Evolutionary conservation across 163 green algal genomes (phyloP).

Genomic region (Coccomyxa subellipsoidea): DNA sequence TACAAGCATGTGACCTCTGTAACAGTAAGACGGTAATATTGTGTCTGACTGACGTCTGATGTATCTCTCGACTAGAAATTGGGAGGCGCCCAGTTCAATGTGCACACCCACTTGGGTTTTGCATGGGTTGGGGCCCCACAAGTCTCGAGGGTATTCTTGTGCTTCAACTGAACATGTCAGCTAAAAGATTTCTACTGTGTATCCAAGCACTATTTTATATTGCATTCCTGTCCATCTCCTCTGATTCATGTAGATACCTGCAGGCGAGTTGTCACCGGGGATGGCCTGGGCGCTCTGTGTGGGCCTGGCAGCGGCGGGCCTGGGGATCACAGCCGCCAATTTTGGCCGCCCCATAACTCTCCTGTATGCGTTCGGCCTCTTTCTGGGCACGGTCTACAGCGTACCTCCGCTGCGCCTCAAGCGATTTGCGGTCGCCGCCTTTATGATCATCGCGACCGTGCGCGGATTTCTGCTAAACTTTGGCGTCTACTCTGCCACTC

Average conservation of each 20-base stretch:
- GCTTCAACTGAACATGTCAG: too few relatives aligned
- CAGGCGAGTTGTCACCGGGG: slow-evolving; percentile 76
- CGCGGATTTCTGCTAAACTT: slow-evolving; percentile 99
- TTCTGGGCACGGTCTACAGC: slow-evolving; percentile 95
- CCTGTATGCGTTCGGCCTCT: slow-evolving; percentile 92
- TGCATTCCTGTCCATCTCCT: too few relatives aligned
- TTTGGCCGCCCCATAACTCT: slow-evolving; percentile 88
- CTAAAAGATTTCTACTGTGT: too few relatives aligned
- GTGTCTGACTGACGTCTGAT: too few relatives aligned
- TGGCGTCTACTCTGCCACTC: slow-evolving; percentile 92
- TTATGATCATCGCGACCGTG: slow-evolving; percentile 97
- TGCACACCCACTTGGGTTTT: too few relatives aligned
- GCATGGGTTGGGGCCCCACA: too few relatives aligned
- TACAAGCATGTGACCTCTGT: too few relatives aligned
- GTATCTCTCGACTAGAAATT: too few relatives aligned
- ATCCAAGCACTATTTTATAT: too few relatives aligned
- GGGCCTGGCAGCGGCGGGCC: slow-evolving; percentile 46
- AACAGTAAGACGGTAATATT: too few relatives aligned
- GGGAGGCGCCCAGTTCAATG: too few relatives aligned
- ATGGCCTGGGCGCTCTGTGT: slow-evolving; percentile 77
- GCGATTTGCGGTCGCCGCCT: slow-evolving; percentile 87
- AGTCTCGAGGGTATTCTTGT: too few relatives aligned
- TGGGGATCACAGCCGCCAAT: slow-evolving; percentile 41
- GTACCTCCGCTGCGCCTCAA: slow-evolving; percentile 94
- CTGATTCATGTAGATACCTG: background rate